phyloP scores from a whole-genome alignment of 2,329 filamentous ascomycete species.

The Exophiala alcalophila region DNA sequence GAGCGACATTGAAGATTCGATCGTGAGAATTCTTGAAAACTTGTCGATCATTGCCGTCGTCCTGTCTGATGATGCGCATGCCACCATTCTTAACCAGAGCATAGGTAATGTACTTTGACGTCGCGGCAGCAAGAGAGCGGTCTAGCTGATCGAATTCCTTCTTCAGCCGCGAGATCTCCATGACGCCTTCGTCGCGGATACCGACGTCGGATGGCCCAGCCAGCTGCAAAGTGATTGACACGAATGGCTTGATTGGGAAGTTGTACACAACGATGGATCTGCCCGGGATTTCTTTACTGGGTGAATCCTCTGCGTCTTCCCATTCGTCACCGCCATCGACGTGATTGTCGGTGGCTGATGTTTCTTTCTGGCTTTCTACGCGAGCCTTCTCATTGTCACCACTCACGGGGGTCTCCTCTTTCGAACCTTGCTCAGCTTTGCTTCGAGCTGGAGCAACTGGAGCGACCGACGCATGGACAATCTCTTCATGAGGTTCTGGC shows the following conservation, averaged over 20 bases:
- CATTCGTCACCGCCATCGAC: constrained; percentile 71
- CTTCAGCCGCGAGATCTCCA: constrained; percentile 91
- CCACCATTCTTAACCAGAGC: constrained; percentile 91
- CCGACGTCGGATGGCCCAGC: constrained; percentile 55
- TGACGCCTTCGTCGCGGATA: constrained; percentile 75
- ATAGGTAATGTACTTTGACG: constrained; percentile 88
- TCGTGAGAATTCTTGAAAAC: constrained; percentile 89
- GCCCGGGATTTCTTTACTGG: constrained; percentile 58
- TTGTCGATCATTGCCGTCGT: constrained; percentile 86
- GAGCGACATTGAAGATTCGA: constrained; percentile 88
- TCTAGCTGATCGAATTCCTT: constrained; percentile 98
- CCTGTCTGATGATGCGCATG: constrained; percentile 88
- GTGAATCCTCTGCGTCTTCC: constrained; percentile 73
- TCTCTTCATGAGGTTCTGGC: constrained; percentile 8
- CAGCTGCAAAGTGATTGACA: constrained; percentile 72
- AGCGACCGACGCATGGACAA: background rate
- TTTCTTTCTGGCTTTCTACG: background rate
- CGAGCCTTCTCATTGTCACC: background rate
- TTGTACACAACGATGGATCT: constrained; percentile 78
- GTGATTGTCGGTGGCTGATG: background rate
- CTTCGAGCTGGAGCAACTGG: too few relatives aligned
- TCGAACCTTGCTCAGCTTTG: background rate
- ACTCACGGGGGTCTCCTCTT: background rate
- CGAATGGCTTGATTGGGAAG: constrained; percentile 95
- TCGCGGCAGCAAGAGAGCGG: constrained; percentile 84